These are phyloP conservation scores for Candida koratica DNA, from an alignment of 805 yeast species.

Conservation along the genomic window DNA sequence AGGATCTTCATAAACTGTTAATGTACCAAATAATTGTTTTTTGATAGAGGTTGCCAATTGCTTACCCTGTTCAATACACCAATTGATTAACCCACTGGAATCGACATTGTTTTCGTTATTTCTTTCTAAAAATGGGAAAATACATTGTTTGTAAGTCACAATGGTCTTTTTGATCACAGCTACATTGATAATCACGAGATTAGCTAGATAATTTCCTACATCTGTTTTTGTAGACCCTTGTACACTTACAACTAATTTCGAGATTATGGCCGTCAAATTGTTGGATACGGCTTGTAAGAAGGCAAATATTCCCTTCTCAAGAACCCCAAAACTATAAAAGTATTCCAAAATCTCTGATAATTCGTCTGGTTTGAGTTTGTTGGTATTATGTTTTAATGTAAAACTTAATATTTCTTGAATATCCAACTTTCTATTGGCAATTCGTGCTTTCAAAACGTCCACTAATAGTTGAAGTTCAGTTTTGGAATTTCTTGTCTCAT, in stretches of 20 bases:
- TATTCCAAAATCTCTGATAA: constrained; percentile 33
- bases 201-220: constrained; percentile 38
- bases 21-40: constrained; percentile 64
- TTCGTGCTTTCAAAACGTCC: constrained; percentile 41
- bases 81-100: constrained; percentile 63
- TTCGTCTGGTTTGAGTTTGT: constrained; percentile 26
- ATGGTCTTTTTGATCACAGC: constrained; percentile 54
- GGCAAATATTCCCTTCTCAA: constrained; percentile 34
- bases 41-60: constrained; percentile 56
- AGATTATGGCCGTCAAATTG: constrained; percentile 29
- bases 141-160: constrained; percentile 46
- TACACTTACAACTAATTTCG: constrained; percentile 33
- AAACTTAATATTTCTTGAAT: constrained; percentile 36
- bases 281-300: constrained; percentile 33
- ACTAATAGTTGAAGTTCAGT: constrained; percentile 28
- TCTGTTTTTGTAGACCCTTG: constrained; percentile 44
- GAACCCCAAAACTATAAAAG: constrained; percentile 32
- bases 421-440: constrained; percentile 33
- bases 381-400: constrained; percentile 34
- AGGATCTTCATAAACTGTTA: constrained; percentile 33
- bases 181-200: constrained; percentile 36
- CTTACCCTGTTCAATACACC: constrained; percentile 67
- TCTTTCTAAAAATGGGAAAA: constrained; percentile 39
- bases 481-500: constrained; percentile 14
- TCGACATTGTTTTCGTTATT: constrained; percentile 30